phyloP scores from a whole-genome alignment of 1,284 basidiomycete genomes.

The Papiliotrema flavescens region DNA sequence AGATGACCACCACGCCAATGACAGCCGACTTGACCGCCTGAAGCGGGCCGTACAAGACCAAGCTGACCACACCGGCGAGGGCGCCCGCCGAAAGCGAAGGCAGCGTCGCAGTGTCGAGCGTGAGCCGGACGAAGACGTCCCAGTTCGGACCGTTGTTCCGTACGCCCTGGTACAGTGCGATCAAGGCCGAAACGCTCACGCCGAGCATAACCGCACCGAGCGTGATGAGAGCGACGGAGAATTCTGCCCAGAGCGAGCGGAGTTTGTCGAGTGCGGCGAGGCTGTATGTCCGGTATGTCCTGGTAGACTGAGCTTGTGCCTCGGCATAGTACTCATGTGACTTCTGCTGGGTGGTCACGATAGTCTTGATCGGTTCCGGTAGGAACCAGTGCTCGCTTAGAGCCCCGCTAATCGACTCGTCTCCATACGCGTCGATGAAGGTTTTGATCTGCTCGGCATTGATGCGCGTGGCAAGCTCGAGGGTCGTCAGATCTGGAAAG shows the following conservation, averaged over 20 bases:
- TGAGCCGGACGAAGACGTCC: constrained; percentile 43
- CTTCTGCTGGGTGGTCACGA: background rate
- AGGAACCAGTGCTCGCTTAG: constrained; percentile 50
- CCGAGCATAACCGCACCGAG: constrained; percentile 56
- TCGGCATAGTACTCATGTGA: background rate
- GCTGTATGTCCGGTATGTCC: constrained; percentile 53
- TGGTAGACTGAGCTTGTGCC: constrained; percentile 16
- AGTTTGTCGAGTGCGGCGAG: constrained; percentile 67
- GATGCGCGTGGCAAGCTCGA: constrained; percentile 63
- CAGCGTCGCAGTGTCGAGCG: constrained; percentile 33
- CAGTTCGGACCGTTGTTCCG: constrained; percentile 39
- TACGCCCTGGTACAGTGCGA: constrained; percentile 45
- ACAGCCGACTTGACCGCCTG: constrained; percentile 49
- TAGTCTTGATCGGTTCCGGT: background rate
- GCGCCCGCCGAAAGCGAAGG: constrained; percentile 20
- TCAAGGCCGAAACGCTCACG: constrained; percentile 40
- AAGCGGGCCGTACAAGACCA: constrained; percentile 45
- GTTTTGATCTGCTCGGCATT: constrained; percentile 73
- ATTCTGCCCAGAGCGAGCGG: constrained; percentile 89
- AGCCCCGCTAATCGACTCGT: constrained; percentile 64
- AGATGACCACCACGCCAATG: constrained; percentile 25
- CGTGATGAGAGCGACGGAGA: constrained; percentile 73
- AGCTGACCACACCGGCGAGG: constrained; percentile 36
- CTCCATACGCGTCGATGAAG: constrained; percentile 75
- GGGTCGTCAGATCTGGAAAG: constrained; percentile 56